Evolutionary conservation across 139 green algal species (phyloP), one percentile per base, ranked within the genome.

Genomic region (Bryopsis sp.): DNA sequence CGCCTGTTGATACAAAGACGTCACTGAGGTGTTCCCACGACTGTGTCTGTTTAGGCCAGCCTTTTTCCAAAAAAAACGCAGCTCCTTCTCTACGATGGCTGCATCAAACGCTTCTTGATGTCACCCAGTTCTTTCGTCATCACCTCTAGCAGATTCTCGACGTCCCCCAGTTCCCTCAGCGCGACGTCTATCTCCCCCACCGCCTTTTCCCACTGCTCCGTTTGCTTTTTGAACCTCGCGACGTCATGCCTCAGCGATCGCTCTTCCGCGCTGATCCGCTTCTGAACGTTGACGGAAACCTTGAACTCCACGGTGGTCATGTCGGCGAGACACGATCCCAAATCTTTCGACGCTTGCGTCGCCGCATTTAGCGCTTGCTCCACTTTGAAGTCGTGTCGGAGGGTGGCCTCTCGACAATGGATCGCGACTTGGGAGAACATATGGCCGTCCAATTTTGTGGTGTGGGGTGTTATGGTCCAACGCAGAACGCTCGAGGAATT

Each of bases 91-190:
- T 54, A 11, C 43, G 15, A 11, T 19, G 11, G 15, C 43, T 11
- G 43, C 43, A 11, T 19, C 43, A 54, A 19, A 11, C 43, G 43
- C 43, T 54, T 19, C 43, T 54, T 11, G 15, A 54, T 19, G 43
- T 54, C 43, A 11, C 15, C 43, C 43, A 19, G 15, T 19, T 26
- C 11, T 19, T 19, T 19, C 19, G 43, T 19, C 43, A 54, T 26
- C 43, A 54, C 43, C 43, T 54, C 43, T 54, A 54, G 43, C 43
- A 54, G 43, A 19, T 54, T 54, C 43, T 54, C 43, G 15, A 54
- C 43, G 43, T 54, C 43, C 15, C 43, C 43, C 43, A 54, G 11
- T 19, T 54, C 43, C 43, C 43, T 54, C 43, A 54, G 43, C 15
- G 15, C 19, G 43, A 19, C 43, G 15, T 54, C 43, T 11, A 54